These are phyloP conservation scores for Colletotrichum trifolii DNA, from an alignment of 2,329 filamentous ascomycete species.

Conservation along the genomic window DNA sequence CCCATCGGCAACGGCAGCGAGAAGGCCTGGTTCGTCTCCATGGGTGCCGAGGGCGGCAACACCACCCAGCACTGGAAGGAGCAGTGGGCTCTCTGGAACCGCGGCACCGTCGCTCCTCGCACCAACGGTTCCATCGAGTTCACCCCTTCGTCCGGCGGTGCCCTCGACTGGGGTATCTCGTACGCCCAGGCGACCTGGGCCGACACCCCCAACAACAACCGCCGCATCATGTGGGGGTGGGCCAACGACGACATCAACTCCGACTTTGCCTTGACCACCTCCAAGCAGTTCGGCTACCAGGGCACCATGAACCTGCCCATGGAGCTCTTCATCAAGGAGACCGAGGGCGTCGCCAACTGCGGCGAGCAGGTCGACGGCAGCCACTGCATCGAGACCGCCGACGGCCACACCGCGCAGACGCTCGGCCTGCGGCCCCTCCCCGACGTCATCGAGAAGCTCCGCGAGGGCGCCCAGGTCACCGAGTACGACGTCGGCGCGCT, in stretches of 20 bases:
- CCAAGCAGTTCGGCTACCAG: conserved; percentile 35
- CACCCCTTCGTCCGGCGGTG: conserved; percentile 31
- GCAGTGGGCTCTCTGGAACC: conserved; percentile 37
- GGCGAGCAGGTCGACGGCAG: conserved; percentile 31
- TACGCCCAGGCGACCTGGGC: conserved; percentile 37
- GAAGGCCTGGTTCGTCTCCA: conserved; percentile 37
- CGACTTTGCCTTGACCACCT: conserved; percentile 22
- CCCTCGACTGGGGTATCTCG: conserved; percentile 37
- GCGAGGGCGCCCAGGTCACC: conserved; percentile 23
- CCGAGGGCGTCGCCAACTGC: conserved; percentile 33
- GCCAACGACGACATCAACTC: conserved; percentile 31
- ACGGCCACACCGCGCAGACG: conserved; percentile 32
- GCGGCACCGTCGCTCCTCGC: conserved; percentile 32
- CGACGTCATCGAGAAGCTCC: conserved; percentile 34
- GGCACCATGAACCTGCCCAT: conserved; percentile 35
- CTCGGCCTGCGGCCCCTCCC: conserved; percentile 34
- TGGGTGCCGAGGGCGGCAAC: conserved; percentile 36
- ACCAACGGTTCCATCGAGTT: conserved; percentile 37
- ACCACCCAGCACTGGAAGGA: conserved; percentile 36
- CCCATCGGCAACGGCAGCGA: conserved; percentile 28
- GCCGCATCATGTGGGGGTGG: conserved; percentile 37
- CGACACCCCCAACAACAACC: conserved; percentile 28
- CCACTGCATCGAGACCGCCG: conserved; percentile 26
- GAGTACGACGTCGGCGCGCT: conserved; percentile 29
- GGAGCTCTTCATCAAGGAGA: conserved; percentile 37